Evolutionary conservation across 495 filamentous ascomycete genomes (phyloP), one percentile per base, ranked within the genome.

Genomic region (Talaromyces ruber): DNA sequence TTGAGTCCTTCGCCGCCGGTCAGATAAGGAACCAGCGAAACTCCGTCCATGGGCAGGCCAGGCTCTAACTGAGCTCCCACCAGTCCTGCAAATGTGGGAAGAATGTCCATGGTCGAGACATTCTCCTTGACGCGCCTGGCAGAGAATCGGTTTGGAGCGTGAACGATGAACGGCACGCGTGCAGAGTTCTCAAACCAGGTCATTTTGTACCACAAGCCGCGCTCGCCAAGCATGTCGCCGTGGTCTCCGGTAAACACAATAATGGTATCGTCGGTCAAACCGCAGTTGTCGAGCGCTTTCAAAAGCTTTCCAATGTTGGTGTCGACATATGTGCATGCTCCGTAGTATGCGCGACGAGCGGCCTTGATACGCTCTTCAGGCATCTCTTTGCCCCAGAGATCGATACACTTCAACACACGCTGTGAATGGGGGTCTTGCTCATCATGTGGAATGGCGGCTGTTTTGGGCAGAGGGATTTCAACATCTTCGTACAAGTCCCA

Each of bases 171-270:
- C 3, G 91, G 91, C 6, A 96, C 91, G 7, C 91, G 87, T 29
- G 87, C 88, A 6, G 89, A 92, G 29, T 84, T 84, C 78, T 96
- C 91, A 67, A 88, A 93, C 79, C 90, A 96, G 64, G 80, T 86
- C 91, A 96, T 96, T 79, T 96, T 96, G 79, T 96, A 96, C 91
- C 91, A 96, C 39, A 96, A 74, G 0, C 88, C 88, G 25, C 91
- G 83, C 74, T 96, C 91, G 37, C 91, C 91, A 8, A 96, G 84
- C 91, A 95, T 95, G 70, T 96, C 91, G 59, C 91, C 91, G 71
- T 96, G 91, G 66, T 96, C 91, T 55, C 91, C 89, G 56, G 85
- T 90, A 74, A 96, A 96, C 54, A 95, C 79, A 54, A 96, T 78
- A 61, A 96, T 90, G 5, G 91, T 95, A 70, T 94, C 82, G 18